phyloP scores from a whole-genome alignment of 208 protist species.

The Herpetomonas samuelpessoai region DNA sequence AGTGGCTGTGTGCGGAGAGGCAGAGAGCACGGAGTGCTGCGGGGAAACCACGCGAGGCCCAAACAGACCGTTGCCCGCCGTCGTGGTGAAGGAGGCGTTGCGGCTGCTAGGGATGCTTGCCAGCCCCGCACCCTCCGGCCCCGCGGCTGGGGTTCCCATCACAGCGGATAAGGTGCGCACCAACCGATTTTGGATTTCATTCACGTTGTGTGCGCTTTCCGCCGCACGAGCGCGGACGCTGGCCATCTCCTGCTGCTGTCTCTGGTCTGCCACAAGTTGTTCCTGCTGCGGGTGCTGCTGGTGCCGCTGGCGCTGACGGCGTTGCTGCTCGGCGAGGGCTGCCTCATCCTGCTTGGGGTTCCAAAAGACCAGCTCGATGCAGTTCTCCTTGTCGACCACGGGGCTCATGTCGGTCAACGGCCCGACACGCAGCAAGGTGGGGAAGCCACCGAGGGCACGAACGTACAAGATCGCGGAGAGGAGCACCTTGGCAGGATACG shows the following conservation, averaged over 20 bases:
- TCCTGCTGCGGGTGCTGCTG: constrained; percentile 14
- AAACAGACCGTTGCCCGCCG: too few species aligned
- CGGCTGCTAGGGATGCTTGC: too few species aligned
- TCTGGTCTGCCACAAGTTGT: not conserved
- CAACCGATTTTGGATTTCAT: constrained; percentile 1
- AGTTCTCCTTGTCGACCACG: constrained; percentile 78
- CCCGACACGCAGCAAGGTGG: constrained; percentile 63
- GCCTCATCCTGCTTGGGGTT: constrained; percentile 24
- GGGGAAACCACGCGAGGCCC: too few species aligned
- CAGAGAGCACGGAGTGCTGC: too few species aligned
- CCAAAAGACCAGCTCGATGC: constrained; percentile 79
- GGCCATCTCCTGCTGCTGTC: not conserved
- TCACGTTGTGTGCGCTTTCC: not conserved
- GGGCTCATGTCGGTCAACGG: constrained; percentile 56
- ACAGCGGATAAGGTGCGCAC: not conserved
- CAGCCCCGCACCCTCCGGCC: too few species aligned
- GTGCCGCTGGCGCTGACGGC: constrained; percentile 15
- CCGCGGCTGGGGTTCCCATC: not conserved
- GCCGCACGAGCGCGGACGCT: not conserved
- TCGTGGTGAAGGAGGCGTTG: too few species aligned
- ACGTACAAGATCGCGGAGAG: constrained; percentile 73
- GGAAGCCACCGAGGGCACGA: constrained; percentile 75
- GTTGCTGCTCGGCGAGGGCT: not conserved
- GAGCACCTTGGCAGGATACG: constrained; percentile 63
- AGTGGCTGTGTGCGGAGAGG: too few species aligned